Evolutionary conservation across 2,329 filamentous ascomycete species (phyloP).

Genomic region (Sporothrix curviconia): DNA sequence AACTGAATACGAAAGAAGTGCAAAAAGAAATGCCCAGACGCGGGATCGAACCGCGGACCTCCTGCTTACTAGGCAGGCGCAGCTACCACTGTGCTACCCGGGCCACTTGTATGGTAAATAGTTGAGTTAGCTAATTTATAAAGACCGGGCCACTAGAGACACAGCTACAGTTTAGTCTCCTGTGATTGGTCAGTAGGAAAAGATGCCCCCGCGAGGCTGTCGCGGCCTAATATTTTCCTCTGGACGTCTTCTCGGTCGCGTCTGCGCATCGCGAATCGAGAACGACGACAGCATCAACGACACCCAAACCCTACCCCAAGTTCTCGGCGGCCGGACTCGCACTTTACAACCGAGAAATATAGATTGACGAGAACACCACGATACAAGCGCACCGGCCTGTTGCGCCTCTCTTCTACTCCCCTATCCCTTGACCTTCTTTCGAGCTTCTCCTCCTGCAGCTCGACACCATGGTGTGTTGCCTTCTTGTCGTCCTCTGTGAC

Average conservation of each 20-base stretch:
- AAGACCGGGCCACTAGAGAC: not conserved
- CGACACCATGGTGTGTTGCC: not conserved
- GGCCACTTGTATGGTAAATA: slow-evolving; percentile 2
- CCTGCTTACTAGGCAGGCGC: slow-evolving; percentile 22
- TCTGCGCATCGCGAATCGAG: not conserved
- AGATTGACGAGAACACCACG: too few relatives aligned
- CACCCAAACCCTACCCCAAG: too few relatives aligned
- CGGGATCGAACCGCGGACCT: slow-evolving; percentile 22
- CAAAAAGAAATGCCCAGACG: slow-evolving; percentile 19
- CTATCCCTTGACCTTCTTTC: too few relatives aligned
- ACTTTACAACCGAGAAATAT: too few relatives aligned
- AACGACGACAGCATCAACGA: not conserved
- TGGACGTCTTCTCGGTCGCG: not conserved
- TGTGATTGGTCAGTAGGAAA: not conserved
- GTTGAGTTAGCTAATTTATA: not conserved
- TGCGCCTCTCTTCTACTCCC: not conserved
- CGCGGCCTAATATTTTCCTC: not conserved
- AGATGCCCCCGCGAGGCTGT: not conserved
- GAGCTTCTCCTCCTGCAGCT: not conserved
- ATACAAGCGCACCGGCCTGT: not conserved
- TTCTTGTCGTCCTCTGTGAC: too few relatives aligned
- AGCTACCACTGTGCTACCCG: slow-evolving; percentile 22
- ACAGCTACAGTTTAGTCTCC: too few relatives aligned
- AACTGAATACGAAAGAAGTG: not conserved
- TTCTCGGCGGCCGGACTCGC: too few relatives aligned